Evolutionary conservation across 148 eudicot species (phyloP).

Genomic region (Arctostaphylos glauca): DNA sequence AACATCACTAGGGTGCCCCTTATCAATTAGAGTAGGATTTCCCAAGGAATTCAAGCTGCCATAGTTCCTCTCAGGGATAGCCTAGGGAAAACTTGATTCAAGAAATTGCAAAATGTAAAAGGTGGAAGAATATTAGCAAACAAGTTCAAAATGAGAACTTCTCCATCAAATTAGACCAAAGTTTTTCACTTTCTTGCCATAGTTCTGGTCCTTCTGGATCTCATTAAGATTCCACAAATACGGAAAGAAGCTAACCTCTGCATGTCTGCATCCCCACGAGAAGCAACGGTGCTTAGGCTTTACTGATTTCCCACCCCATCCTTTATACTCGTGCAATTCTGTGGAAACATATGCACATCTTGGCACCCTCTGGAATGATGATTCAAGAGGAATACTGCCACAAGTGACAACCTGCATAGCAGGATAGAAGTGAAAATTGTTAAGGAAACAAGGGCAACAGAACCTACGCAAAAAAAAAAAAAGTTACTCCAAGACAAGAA

Average conservation of each 20-base stretch:
- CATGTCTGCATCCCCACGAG: slow-evolving; percentile 86
- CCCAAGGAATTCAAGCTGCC: not conserved
- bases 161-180: not conserved
- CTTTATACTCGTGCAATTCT: slow-evolving; percentile 74
- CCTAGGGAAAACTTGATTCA: not conserved
- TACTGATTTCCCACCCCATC: slow-evolving; percentile 77
- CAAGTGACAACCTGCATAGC: slow-evolving; percentile 82
- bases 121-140: not conserved
- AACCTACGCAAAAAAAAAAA: not conserved
- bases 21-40: not conserved
- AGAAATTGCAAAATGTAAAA: not conserved
- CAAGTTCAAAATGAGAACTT: not conserved
- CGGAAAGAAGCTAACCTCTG: slow-evolving; percentile 61
- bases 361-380: slow-evolving; percentile 78
- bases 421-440: not conserved
- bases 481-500: not conserved
- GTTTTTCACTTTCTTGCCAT: not conserved
- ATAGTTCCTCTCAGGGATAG: no score
- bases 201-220: not conserved
- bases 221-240: not conserved
- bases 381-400: slow-evolving; percentile 90
- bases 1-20: not conserved
- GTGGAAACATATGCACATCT: slow-evolving; percentile 85
- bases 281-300: slow-evolving; percentile 64
- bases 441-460: slow-evolving; percentile 2